Percentiles rank a stretch among this genome's conserved stretches.
Conservation (phyloP, 257 asterid genomes). For the Penstemon newberryi region DNA sequence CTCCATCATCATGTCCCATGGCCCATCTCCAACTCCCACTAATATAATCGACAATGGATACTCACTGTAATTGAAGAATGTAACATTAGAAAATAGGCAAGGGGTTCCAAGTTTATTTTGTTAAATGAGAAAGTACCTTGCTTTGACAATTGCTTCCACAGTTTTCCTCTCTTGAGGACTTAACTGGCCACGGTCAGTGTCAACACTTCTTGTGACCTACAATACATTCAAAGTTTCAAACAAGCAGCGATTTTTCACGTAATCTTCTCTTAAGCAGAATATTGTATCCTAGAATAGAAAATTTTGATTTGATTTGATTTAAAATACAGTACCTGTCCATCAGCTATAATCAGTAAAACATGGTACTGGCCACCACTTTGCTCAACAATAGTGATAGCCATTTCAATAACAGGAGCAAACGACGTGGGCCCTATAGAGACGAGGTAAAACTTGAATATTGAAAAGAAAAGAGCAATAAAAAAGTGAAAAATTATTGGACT, state of each 20-base stretch:
- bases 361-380: constrained; percentile 94
- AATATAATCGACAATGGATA: constrained; percentile 54
- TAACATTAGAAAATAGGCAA: constrained; percentile 4
- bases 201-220: constrained; percentile 92
- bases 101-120: not conserved
- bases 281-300: not conserved
- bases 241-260: not conserved
- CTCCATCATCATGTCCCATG: constrained; percentile 22
- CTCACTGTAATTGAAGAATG: constrained; percentile 34
- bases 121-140: constrained; percentile 55
- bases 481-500: constrained; percentile 8
- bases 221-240: constrained; percentile 11
- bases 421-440: constrained; percentile 80
- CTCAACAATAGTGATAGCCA: constrained; percentile 88
- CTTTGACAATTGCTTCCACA: constrained; percentile 92
- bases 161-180: constrained; percentile 93
- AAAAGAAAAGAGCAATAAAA: constrained; percentile 5
- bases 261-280: not conserved
- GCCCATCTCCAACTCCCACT: constrained; percentile 37
- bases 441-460: constrained; percentile 7
- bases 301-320: not conserved
- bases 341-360: constrained; percentile 82
- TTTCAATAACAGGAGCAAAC: constrained; percentile 82
- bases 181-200: constrained; percentile 70
- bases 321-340: constrained; percentile 67